Conservation (phyloP, 2,329 filamentous ascomycete genomes). For the Cladosporium sp. region DNA sequence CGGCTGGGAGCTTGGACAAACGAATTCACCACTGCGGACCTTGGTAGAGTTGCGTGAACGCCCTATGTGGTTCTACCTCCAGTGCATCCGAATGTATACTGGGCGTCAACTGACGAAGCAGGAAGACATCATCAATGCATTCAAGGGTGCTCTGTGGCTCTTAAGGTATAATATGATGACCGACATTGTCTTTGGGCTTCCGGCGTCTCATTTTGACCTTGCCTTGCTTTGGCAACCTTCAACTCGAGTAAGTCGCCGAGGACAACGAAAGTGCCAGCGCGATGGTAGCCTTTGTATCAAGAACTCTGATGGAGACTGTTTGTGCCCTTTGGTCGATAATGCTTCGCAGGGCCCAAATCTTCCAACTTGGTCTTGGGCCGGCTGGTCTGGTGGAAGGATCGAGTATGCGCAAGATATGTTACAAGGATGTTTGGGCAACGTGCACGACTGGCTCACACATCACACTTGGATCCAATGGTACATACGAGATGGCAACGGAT, state of each 20-base stretch:
- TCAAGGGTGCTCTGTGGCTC: slow-evolving; percentile 30
- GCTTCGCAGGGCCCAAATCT: slow-evolving; percentile 18
- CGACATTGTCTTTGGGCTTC: slow-evolving; percentile 29
- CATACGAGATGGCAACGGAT: slow-evolving; percentile 31
- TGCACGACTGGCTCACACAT: slow-evolving; percentile 31
- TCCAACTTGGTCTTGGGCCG: slow-evolving; percentile 37
- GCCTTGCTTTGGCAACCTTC: slow-evolving; percentile 33
- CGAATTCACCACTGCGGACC: slow-evolving; percentile 27
- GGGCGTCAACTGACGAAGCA: slow-evolving; percentile 23
- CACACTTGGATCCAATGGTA: slow-evolving; percentile 38
- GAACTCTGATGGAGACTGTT: neutral
- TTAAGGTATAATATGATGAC: slow-evolving; percentile 23
- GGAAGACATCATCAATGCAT: slow-evolving; percentile 33
- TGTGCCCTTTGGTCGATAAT: neutral
- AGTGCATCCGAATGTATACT: slow-evolving; percentile 30
- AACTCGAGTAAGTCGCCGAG: neutral
- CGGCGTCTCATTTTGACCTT: slow-evolving; percentile 33
- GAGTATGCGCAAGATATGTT: slow-evolving; percentile 23
- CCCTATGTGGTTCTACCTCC: slow-evolving; percentile 31
- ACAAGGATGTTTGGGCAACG: slow-evolving; percentile 24
- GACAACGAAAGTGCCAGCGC: neutral
- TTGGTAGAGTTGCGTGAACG: slow-evolving; percentile 24
- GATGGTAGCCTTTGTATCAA: neutral
- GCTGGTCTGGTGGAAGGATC: slow-evolving; percentile 26
- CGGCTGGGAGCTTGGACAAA: slow-evolving; percentile 30